Evolutionary conservation across 106 monocot genomes (phyloP).

Genomic region (Platanthera zijinensis): DNA sequence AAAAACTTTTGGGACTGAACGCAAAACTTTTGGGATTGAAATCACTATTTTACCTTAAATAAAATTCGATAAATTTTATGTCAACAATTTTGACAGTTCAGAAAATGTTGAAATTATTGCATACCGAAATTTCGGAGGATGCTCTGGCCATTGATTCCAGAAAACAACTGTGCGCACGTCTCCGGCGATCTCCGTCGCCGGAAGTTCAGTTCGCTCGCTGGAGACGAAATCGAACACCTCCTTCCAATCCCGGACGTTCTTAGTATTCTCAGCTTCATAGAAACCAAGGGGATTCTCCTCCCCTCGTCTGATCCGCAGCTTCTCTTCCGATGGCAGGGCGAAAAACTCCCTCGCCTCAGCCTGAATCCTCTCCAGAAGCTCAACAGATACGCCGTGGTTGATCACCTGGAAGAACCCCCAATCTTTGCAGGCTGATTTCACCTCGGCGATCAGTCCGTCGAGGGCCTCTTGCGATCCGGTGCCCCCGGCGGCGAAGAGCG

Average conservation of each 20-base stretch:
- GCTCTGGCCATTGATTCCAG: slow-evolving; percentile 51
- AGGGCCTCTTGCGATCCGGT: neutral
- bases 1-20: no score
- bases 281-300: slow-evolving; percentile 47
- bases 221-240: slow-evolving; percentile 44
- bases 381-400: slow-evolving; percentile 47
- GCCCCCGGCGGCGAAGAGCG: slow-evolving; percentile 9
- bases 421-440: slow-evolving; percentile 40
- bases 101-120: no score
- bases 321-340: slow-evolving; percentile 39
- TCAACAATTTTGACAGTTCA: no score
- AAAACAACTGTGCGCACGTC: neutral
- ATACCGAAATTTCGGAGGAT: slow-evolving; percentile 37
- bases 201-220: slow-evolving; percentile 3
- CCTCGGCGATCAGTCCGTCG: slow-evolving; percentile 20
- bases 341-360: slow-evolving; percentile 42
- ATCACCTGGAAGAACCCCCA: slow-evolving; percentile 86
- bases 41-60: no score
- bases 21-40: no score
- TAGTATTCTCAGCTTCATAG: slow-evolving; percentile 48
- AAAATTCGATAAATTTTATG: no score
- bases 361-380: slow-evolving; percentile 18
- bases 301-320: slow-evolving; percentile 35
- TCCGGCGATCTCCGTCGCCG: neutral
- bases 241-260: slow-evolving; percentile 69